These are phyloP conservation scores for Haplosporangium sp. DNA, from an alignment of 371 early-diverging fungal species.

Conservation along the genomic window DNA sequence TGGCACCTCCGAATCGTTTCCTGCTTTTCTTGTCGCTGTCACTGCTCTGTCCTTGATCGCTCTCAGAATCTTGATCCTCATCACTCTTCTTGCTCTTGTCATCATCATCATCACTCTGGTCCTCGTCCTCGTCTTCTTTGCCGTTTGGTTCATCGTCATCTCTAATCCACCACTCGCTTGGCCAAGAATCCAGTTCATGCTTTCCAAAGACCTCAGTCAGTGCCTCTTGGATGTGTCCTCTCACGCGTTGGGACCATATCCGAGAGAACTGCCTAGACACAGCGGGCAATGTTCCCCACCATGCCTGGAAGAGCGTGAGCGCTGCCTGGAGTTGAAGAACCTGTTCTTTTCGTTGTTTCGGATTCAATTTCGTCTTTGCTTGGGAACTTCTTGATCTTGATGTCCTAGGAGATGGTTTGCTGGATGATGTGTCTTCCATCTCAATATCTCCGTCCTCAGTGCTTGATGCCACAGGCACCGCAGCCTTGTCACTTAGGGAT, in stretches of 20 bases:
- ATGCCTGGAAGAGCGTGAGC: slow-evolving; percentile 18
- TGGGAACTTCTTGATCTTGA: slow-evolving; percentile 8
- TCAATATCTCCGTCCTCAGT: slow-evolving; percentile 12
- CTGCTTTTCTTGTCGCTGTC: slow-evolving; percentile 20
- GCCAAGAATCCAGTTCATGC: slow-evolving; percentile 32
- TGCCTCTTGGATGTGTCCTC: slow-evolving; percentile 29
- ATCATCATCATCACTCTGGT: slow-evolving; percentile 5
- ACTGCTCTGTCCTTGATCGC: slow-evolving; percentile 27
- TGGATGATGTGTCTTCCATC: slow-evolving; percentile 20
- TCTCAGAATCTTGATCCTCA: slow-evolving; percentile 22
- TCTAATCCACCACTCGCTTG: slow-evolving; percentile 40
- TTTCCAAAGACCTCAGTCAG: slow-evolving; percentile 30
- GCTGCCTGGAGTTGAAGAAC: slow-evolving; percentile 22
- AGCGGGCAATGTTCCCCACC: slow-evolving; percentile 25
- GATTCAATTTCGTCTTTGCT: slow-evolving; percentile 26
- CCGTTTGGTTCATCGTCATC: slow-evolving; percentile 7
- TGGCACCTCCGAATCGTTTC: slow-evolving; percentile 26
- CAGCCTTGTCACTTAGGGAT: slow-evolving; percentile 38
- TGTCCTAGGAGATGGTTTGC: slow-evolving; percentile 10
- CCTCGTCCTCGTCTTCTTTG: slow-evolving; percentile 6
- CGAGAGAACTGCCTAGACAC: slow-evolving; percentile 10
- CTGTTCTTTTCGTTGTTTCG: slow-evolving; percentile 45
- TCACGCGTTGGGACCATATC: slow-evolving; percentile 38
- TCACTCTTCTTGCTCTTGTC: slow-evolving; percentile 10
- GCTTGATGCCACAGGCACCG: slow-evolving; percentile 20